A percentile compares a stretch with the other conserved stretches of the same genome.
Conservation (phyloP, 148 eudicot genomes). For the Rhododendron molle region DNA sequence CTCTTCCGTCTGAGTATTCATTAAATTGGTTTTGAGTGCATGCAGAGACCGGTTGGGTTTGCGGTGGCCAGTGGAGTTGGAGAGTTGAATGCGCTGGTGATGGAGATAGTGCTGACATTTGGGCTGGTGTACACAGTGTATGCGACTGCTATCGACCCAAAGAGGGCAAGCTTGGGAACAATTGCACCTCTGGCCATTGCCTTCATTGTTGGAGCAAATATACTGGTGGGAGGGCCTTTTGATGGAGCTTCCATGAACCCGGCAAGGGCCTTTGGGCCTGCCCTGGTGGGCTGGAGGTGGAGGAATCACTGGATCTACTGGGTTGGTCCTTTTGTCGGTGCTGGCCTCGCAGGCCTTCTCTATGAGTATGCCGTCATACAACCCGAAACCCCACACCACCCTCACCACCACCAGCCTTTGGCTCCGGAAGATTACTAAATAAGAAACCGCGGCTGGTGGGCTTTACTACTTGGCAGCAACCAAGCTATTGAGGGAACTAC, state of each 20-base stretch:
- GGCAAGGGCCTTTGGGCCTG: slow-evolving; percentile 49
- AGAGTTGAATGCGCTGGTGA: slow-evolving; percentile 25
- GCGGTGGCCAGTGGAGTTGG: slow-evolving; percentile 52
- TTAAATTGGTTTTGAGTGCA: too few relatives aligned
- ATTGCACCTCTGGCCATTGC: slow-evolving; percentile 48
- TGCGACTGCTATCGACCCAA: slow-evolving; percentile 47
- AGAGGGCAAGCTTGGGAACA: slow-evolving; percentile 40
- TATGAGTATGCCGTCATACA: slow-evolving; percentile 57
- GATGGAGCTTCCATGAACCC: slow-evolving; percentile 57
- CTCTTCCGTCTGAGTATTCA: too few relatives aligned
- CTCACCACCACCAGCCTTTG: slow-evolving; percentile 52
- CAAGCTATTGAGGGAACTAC: not conserved
- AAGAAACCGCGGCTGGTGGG: not conserved
- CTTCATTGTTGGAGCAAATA: slow-evolving; percentile 45
- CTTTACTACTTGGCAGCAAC: not conserved
- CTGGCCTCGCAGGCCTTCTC: slow-evolving; percentile 29
- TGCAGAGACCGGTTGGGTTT: slow-evolving; percentile 59
- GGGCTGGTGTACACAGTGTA: slow-evolving; percentile 45
- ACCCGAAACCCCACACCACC: slow-evolving; percentile 24
- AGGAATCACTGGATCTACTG: slow-evolving; percentile 50
- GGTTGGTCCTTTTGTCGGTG: slow-evolving; percentile 56
- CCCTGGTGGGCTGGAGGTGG: slow-evolving; percentile 60
- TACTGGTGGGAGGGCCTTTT: slow-evolving; percentile 49
- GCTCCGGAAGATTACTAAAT: slow-evolving; percentile 66
- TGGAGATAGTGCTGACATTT: slow-evolving; percentile 46